Evolutionary conservation across 2,329 filamentous ascomycete genomes (phyloP), one percentile per base, ranked within the genome.

Genomic region (Lasiodiplodia hormozganensis): DNA sequence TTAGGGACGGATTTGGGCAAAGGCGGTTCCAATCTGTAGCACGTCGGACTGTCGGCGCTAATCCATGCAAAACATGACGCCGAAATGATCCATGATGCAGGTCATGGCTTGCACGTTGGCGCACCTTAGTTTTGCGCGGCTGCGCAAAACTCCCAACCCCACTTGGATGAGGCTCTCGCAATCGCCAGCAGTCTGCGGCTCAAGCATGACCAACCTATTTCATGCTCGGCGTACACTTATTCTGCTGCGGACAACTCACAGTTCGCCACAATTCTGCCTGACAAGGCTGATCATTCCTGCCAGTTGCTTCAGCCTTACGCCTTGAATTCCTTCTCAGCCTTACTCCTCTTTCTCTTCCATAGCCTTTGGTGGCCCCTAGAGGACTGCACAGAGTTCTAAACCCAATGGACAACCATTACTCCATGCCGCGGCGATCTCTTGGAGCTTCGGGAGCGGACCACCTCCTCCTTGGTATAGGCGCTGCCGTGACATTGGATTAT

Each of bases 91-190:
- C 23, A 31, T 34, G 52, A 31, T n/a, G 16, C 28, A 16, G 8
- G 8, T 11, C 40, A n/a, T 31, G 53, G 53, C 53, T 56, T 56
- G 28, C 31, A 36, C 16, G 14, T 36, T n/a, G 18, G 12, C 53
- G 53, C 53, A 5, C 18, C 53, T 34, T 18, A 56, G 53, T 56
- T 56, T 56, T 56, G 53, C 53, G 53, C 53, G 53, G 28, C 16
- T 56, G 53, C 53, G 53, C 53, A 56, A 11, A 56, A 34, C 18
- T 56, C 31, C 25, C 53, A 36, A 6, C 53, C 18, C 4, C 25
- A 56, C 14, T 25, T 11, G 14, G 8, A 52, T 10, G 21, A 25
- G 12, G 23, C 23, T 52, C 49, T 52, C 21, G n/a, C 49, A 52
- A 14, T 11, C 7, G 25, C 1, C 21, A 10, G 12, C 2, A 14